Evolutionary conservation across 1,139 yeast genomes (phyloP), one percentile per base, ranked within the genome.

Genomic region (Taphrina deformans): DNA sequence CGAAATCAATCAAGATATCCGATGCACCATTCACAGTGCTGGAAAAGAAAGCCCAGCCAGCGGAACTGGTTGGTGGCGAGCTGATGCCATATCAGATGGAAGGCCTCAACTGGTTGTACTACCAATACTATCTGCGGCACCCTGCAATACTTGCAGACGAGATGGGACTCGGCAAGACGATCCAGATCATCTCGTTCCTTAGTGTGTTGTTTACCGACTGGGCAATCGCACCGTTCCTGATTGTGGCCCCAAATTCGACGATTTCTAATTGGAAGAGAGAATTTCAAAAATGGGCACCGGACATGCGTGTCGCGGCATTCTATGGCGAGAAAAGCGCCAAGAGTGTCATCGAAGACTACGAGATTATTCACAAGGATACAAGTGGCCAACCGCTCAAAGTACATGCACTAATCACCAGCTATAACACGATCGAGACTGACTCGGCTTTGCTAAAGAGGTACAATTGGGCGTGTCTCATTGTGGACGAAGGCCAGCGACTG

Each of bases 81-180:
- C 67, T 65, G 14, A 65, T 65, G 67, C 58, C 65, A 7, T 60
- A 70, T 53, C 71, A 70, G 31, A 29, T 69, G 60, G 70, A 70
- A 18, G 71, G 71, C 5, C 40, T 55, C 21, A 69, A 67, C 53
- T 70, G 71, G 71, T 58, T 70, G 18, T 69, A 69, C 50, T 70
- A 52, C 62, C 68, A 69, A 33, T 70, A 71, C 69, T 55, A 50
- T 48, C 45, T 45, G n/a, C 23, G 45, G 9, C 69, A 68, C 24
- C 67, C 95, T 0, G 98, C 98, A 58, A 92, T 93, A 59, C 80
- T 93, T 67, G 99, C 99, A 9, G 99, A 93, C 77, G 99, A 93
- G 76, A 93, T 93, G 99, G 99, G 99, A 1, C 81, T 93, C 67
- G 99, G 99, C 67, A 93, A 93, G 75, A 93, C 99, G 0, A 80